These are phyloP conservation scores for Babjeviella inositovora DNA, from an alignment of 805 yeast genomes.

Conservation along the genomic window DNA sequence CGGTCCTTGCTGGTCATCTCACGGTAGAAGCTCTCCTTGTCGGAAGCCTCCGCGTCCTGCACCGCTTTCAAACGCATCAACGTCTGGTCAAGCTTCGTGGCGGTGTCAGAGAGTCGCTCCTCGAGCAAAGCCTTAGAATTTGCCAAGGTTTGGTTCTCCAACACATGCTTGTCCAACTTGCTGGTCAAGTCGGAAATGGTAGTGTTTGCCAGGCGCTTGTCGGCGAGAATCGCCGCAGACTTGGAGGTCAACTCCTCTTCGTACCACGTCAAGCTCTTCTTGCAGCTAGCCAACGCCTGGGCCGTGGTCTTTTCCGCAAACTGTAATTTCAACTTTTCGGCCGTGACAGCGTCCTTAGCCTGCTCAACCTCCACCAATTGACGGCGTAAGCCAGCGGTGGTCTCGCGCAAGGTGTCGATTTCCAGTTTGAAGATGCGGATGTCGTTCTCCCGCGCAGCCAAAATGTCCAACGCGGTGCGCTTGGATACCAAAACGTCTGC, in stretches of 20 bases:
- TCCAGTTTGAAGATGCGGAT: too few species aligned
- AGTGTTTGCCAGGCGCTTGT: not conserved
- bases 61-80: constrained; percentile 27
- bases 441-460: too few species aligned
- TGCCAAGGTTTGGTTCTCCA: constrained; percentile 11
- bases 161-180: too few species aligned
- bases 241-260: constrained; percentile 16
- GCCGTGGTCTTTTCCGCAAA: too few species aligned
- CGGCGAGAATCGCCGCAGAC: constrained; percentile 13
- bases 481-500: too few species aligned
- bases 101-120: constrained; percentile 16
- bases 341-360: too few species aligned
- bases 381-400: too few species aligned
- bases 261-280: constrained; percentile 14
- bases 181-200: constrained; percentile 9
- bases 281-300: constrained; percentile 7
- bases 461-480: too few species aligned
- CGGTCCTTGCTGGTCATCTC: constrained; percentile 52
- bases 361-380: too few species aligned
- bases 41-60: constrained; percentile 20
- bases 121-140: not conserved
- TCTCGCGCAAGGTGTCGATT: too few species aligned
- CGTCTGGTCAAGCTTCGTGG: constrained; percentile 21
- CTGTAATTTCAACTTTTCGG: not conserved
- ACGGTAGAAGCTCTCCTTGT: constrained; percentile 31